A percentile compares a stretch with the other conserved stretches of the same genome.
These are phyloP conservation scores for Takashimella koratensis DNA, from an alignment of 1,284 basidiomycete genomes.

Conservation along the genomic window DNA sequence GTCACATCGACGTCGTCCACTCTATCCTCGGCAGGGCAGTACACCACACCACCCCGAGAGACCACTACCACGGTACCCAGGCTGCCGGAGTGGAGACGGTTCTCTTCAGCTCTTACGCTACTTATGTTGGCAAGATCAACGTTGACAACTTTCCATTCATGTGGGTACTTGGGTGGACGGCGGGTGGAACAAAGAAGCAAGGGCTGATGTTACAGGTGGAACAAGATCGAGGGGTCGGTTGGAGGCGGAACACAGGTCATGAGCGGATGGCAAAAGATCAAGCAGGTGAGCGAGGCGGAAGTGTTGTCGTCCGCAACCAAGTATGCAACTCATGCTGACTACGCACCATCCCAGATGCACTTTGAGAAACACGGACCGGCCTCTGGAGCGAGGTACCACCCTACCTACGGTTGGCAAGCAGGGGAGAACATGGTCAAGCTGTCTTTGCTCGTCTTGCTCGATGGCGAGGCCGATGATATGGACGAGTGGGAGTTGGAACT, in stretches of 20 bases:
- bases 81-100: not conserved
- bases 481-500: conserved; percentile 5
- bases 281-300: not conserved
- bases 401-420: conserved; percentile 6
- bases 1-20: conserved; percentile 2
- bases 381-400: not conserved
- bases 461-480: conserved; percentile 1
- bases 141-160: conserved; percentile 1
- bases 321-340: too few relatives aligned
- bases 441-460: conserved; percentile 2
- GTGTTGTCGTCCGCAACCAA: too few relatives aligned
- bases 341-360: not conserved
- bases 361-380: conserved; percentile 4
- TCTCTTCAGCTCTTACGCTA: not conserved
- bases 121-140: conserved; percentile 1
- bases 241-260: conserved; percentile 1
- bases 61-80: not conserved
- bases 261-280: conserved; percentile 5
- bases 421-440: conserved; percentile 1
- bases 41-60: not conserved
- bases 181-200: too few relatives aligned
- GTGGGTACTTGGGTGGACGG: too few relatives aligned
- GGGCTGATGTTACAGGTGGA: too few relatives aligned
- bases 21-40: not conserved
- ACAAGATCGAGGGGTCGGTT: not conserved